Base-by-base conservation (phyloP, 1,139 yeast species). In the Hemisphaericaspora subhashii region DNA sequence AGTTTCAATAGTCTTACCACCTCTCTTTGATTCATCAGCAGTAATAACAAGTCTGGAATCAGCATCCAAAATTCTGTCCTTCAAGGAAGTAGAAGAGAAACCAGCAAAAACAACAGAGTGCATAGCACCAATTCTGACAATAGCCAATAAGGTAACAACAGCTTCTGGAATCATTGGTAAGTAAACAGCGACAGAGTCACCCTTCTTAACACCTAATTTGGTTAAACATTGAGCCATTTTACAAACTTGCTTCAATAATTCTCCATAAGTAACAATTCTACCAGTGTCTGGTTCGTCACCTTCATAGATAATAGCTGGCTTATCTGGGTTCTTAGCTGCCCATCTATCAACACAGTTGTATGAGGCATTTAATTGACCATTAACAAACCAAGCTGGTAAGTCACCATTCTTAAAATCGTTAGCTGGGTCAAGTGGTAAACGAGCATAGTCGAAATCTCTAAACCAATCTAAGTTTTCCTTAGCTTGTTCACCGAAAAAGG, bases 121-220 rank as follows among this genome's bases (percentile, higher is more conserved):
- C 38, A 85, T 69, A 3, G 94, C 95, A 46, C 95, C 94, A 46
- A 86, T 73, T 64, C 95, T 75, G 16, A 74, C 73, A 58, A 85
- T 83, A 18, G 94, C 92, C 64, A 86, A 66, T 47, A 86, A 64
- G 1, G 94, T 77, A 31, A 83, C 74, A 45, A 86, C 54, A 2
- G 92, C 90, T 63, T 85, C 89, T 21, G 94, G 92, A 47, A 84
- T 82, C 95, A 86, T 86, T 49, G 94, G 95, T 60, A 86, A 71
- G 60, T 86, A 86, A 35, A 86, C 90, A 3, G 94, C 94, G 32
- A 86, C 92, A 5, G 90, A 81, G 56, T 86, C 94, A 47, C 92
- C 92, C 63, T 85, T 85, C 54, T 74, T 74, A 45, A 85, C 90
- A 43, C 90, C 90, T 55, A 81, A 64, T 49, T 69, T 70, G 47